Evolutionary conservation across 306 rosid species (phyloP).

Genomic region (Quercus parvula): DNA sequence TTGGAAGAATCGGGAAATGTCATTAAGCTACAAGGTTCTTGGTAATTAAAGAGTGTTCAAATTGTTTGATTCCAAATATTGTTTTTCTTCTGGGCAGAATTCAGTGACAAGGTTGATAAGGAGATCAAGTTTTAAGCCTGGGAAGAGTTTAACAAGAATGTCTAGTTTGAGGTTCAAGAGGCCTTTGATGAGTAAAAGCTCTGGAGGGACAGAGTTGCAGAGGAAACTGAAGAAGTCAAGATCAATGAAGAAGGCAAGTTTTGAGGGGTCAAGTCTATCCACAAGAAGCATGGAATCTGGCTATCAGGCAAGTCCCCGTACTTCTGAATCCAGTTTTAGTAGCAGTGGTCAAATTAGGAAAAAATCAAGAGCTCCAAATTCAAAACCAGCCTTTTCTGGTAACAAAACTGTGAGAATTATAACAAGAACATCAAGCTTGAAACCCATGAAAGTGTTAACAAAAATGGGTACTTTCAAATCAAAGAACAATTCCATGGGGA

Average conservation of each 20-base stretch:
- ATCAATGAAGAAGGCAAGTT: conserved; percentile 30
- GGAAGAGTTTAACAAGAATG: conserved; percentile 44
- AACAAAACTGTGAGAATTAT: conserved; percentile 38
- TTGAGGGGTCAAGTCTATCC: conserved; percentile 27
- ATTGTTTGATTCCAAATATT: conserved; percentile 3
- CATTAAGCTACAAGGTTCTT: too few species aligned
- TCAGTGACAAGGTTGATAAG: conserved; percentile 25
- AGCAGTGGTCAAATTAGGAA: conserved; percentile 17
- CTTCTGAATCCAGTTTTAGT: conserved; percentile 32
- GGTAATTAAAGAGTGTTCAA: background rate
- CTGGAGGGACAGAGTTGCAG: conserved; percentile 44
- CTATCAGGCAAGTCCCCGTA: conserved; percentile 22
- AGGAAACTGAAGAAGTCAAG: conserved; percentile 40
- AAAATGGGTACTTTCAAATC: conserved; percentile 45
- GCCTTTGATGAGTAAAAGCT: conserved; percentile 39
- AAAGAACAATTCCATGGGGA: conserved; percentile 31
- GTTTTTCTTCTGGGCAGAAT: conserved; percentile 40
- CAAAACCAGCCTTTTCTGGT: conserved; percentile 25
- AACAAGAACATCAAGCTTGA: conserved; percentile 52
- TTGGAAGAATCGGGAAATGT: too few species aligned
- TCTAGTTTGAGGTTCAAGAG: conserved; percentile 55
- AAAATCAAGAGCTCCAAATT: conserved; percentile 18
- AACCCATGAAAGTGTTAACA: conserved; percentile 48
- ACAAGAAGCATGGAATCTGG: conserved; percentile 2
- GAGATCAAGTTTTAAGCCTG: conserved; percentile 22